phyloP scores from a whole-genome alignment of 129 eudicot genomes.

The Lactuca saligna region DNA sequence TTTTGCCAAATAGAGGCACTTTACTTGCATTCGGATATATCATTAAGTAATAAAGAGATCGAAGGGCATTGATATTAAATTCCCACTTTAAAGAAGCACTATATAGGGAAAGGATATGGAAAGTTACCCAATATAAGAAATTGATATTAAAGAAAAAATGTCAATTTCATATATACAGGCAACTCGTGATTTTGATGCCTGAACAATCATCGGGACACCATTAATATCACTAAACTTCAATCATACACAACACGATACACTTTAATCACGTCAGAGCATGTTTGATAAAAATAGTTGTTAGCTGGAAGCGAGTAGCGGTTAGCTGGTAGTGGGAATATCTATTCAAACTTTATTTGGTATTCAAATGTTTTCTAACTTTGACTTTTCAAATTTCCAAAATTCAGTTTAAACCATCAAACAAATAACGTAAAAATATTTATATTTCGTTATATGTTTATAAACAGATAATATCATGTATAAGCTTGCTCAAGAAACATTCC shows the following conservation, averaged over 20 bases:
- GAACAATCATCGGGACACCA: slow-evolving; percentile 31
- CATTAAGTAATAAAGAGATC: background rate
- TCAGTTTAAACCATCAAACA: too few relatives aligned
- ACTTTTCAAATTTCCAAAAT: too few relatives aligned
- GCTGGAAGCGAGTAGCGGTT: too few relatives aligned
- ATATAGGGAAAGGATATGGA: background rate
- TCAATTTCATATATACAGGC: slow-evolving; percentile 22
- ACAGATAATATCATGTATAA: background rate
- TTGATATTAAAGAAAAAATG: slow-evolving; percentile 18
- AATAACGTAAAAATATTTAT: background rate
- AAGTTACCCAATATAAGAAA: background rate
- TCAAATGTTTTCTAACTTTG: too few relatives aligned
- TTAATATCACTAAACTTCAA: slow-evolving; percentile 14
- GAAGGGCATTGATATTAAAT: background rate
- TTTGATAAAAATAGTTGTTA: too few relatives aligned
- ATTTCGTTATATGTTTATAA: too few relatives aligned
- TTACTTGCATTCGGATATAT: background rate
- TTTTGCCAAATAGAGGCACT: background rate
- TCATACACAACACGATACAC: background rate
- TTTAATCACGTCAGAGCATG: too few relatives aligned
- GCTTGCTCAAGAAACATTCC: background rate
- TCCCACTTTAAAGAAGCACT: background rate
- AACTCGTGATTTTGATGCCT: slow-evolving; percentile 28
- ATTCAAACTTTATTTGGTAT: background rate
- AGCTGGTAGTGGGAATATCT: too few relatives aligned